Base-by-base conservation (phyloP, 1,139 yeast genomes). In the Kluyveromyces sp. region DNA sequence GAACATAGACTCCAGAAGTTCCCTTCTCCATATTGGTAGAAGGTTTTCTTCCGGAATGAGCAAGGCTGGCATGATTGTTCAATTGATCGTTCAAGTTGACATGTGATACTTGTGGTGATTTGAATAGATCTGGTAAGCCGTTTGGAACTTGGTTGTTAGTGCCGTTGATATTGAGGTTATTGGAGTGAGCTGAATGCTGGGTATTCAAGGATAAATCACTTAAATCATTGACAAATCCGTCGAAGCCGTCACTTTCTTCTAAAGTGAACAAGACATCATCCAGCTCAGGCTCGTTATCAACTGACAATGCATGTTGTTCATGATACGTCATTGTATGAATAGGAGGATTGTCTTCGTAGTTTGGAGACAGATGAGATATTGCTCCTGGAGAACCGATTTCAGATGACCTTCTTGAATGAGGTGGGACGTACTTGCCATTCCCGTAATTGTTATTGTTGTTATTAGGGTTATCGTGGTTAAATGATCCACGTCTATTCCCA, bases 361-460 rank as follows among this genome's bases (percentile, higher is more conserved):
- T 60, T 5, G 59, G 56, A 7, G 62, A 49, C 31, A 59, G 57
- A 47, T 58, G 64, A 30, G 58, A 58, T 28, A 55, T 49, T 29
- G 57, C 52, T 15, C 21, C 36, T 41, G 67, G 61, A 7, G 63
- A 56, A 26, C 50, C 48, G 28, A 49, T 47, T 34, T 47, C 46
- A 35, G 43, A 34, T 34, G 54, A 47, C 42, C 47, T 51, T 59
- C 90, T 71, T 58, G 84, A 69, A 59, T 77, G 81, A 21, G 90
- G 92, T 30, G 90, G 90, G 39, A 83, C 68, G 56, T 83, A 83
- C 59, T 80, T 81, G 1, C 83, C 83, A 35, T 72, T 43, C 15
- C 34, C 34, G 15, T 25, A 15, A 34, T 34, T 34, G 36, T 34
- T 34, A 7, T 15, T 15, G 21, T 34, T 25, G 2, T 6, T n/a